These are phyloP conservation scores for Mycosphaerella sp. DNA, from an alignment of 2,329 filamentous ascomycete genomes.

Conservation along the genomic window DNA sequence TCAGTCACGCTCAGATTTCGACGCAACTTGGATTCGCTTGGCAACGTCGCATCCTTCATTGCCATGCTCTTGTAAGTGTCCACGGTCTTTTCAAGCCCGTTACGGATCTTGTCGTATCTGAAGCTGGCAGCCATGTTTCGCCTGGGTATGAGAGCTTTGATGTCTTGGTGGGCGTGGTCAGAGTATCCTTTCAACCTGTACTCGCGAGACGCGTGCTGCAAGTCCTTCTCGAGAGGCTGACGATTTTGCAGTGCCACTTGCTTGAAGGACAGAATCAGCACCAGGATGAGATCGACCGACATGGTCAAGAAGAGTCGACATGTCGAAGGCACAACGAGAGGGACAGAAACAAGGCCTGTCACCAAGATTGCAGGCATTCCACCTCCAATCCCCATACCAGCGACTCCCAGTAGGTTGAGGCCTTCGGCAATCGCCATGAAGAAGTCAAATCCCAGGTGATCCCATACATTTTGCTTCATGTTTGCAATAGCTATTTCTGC, in stretches of 20 bases:
- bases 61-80: constrained; percentile 22
- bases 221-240: constrained; percentile 21
- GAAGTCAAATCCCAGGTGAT: constrained; percentile 15
- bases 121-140: constrained; percentile 19
- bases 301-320: constrained; percentile 33
- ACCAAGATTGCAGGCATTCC: constrained; percentile 29
- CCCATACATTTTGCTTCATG: constrained; percentile 24
- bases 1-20: not conserved
- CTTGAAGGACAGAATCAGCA: constrained; percentile 31
- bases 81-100: constrained; percentile 19
- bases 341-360: constrained; percentile 23
- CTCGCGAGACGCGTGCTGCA: constrained; percentile 20
- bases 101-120: constrained; percentile 16
- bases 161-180: constrained; percentile 19
- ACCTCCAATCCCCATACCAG: constrained; percentile 22
- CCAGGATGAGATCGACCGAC: constrained; percentile 33
- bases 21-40: constrained; percentile 1
- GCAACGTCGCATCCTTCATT: constrained; percentile 21
- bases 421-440: constrained; percentile 19
- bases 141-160: constrained; percentile 21
- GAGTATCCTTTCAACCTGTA: constrained; percentile 21
- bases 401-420: constrained; percentile 21
- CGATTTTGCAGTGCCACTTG: constrained; percentile 11
- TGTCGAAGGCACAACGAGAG: constrained; percentile 29
- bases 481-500: constrained; percentile 19